Evolutionary conservation across 352 stramenopile species (phyloP), one percentile per base, ranked within the genome.

Genomic region (Pythium periplocum): DNA sequence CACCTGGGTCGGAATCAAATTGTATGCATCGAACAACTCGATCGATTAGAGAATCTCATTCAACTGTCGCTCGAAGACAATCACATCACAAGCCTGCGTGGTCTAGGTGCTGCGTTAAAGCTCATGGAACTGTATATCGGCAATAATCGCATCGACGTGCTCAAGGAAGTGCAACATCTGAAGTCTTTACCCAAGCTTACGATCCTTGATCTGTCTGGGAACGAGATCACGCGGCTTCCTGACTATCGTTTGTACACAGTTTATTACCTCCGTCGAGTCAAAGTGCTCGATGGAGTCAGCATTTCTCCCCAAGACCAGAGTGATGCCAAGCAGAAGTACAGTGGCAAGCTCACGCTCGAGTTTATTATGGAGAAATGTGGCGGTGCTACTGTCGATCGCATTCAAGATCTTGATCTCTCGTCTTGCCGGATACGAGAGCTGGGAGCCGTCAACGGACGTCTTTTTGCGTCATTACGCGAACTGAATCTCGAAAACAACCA

Each of bases 91-190:
- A 87, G 77, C 42, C 62, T 96, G 6, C 62, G 70, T 6, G 83
- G 82, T 0, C 59, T 96, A 4, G 66, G 69, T 0, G 66, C 70
- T 0, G 73, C 86, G 1, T 50, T 73, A 45, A 89, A 86, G 44
- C 59, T 95, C 6, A 91, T 94, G 83, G 86, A 96, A 48, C 56
- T 96, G 0, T 96, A 96, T 59, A 66, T 94, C n/a, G 80, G 85
- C 5, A 86, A 85, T 53, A 96, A 96, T 51, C 61, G 73, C 12
- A 82, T 96, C 38, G 76, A 85, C n/a, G 72, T 73, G 7, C 34
- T 96, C 11, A 92, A 87, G 35, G 79, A 90, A 39, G 64, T 94
- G 4, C 84, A 93, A 52, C 71, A 92, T 39, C 53, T 96, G 3
- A 93, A 93, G 35, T 62, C 72, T 0, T 60, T 96, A 6, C 82